Conservation (phyloP, 1,284 basidiomycete genomes). For the Termitomyces sp. region DNA sequence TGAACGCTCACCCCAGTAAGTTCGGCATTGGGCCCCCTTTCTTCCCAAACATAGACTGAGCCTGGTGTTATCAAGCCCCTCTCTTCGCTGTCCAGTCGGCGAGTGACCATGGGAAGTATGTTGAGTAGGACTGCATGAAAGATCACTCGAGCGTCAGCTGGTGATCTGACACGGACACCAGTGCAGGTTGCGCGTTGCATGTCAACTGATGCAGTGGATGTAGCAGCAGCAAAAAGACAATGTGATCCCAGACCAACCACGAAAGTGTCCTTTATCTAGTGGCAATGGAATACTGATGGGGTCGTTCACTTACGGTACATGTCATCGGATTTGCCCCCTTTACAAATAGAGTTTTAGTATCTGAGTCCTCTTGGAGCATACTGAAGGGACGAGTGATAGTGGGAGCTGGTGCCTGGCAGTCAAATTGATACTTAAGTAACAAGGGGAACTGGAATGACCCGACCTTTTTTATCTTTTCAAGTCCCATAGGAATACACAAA, state of each 20-base stretch:
- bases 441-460: constrained; percentile 10
- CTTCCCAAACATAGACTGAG: constrained; percentile 80
- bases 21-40: constrained; percentile 70
- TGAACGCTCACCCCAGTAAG: constrained; percentile 53
- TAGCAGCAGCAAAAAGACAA: neutral
- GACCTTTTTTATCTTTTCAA: neutral
- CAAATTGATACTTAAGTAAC: constrained; percentile 11
- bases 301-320: constrained; percentile 35
- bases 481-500: neutral
- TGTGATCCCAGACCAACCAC: constrained; percentile 5
- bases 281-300: constrained; percentile 37
- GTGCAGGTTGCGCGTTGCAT: constrained; percentile 46
- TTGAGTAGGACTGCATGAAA: constrained; percentile 69
- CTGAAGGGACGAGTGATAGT: constrained; percentile 25
- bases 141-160: constrained; percentile 69
- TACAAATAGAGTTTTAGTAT: constrained; percentile 48
- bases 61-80: constrained; percentile 57
- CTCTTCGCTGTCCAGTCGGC: constrained; percentile 71
- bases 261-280: constrained; percentile 26
- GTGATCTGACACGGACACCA: constrained; percentile 48
- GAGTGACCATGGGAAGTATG: constrained; percentile 68
- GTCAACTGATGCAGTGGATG: neutral
- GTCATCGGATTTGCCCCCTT: constrained; percentile 29
- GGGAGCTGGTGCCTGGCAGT: constrained; percentile 24
- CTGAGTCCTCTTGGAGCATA: constrained; percentile 29